Evolutionary conservation across 2,329 filamentous ascomycete species (phyloP).

Genomic region (Balansia obtecta): DNA sequence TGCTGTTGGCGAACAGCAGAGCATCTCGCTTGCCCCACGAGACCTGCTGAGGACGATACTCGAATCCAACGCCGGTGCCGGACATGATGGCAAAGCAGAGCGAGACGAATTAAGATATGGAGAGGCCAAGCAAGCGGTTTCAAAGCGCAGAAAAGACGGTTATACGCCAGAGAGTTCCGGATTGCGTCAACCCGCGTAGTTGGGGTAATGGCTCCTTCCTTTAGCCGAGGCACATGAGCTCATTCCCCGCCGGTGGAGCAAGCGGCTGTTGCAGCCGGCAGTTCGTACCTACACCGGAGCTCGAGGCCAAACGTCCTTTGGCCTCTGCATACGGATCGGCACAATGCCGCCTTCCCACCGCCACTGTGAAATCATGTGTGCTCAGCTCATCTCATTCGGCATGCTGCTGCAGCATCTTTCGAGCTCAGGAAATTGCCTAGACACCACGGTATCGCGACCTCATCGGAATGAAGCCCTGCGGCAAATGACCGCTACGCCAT

Average conservation of each 20-base stretch:
- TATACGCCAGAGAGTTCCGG: too few relatives aligned
- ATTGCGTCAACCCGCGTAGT: not conserved
- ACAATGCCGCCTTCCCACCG: constrained; percentile 1
- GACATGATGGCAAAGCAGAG: constrained; percentile 17
- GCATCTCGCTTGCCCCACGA: constrained; percentile 82
- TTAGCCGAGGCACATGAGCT: constrained; percentile 2
- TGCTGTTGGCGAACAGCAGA: constrained; percentile 80
- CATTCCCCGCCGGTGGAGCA: too few relatives aligned
- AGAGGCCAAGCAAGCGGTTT: not conserved
- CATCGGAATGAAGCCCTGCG: not conserved
- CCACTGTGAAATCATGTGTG: constrained; percentile 20
- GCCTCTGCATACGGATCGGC: not conserved
- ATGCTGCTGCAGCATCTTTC: constrained; percentile 23
- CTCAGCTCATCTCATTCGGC: constrained; percentile 23
- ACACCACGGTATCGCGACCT: not conserved
- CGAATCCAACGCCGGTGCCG: constrained; percentile 55
- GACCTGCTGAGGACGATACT: constrained; percentile 65
- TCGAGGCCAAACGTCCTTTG: not conserved
- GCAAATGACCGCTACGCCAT: not conserved
- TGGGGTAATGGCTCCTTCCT: not conserved
- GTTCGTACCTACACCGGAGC: too few relatives aligned
- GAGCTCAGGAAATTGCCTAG: constrained; percentile 13
- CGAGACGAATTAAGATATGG: not conserved
- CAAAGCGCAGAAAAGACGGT: not conserved
- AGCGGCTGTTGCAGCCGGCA: too few relatives aligned